Conservation (phyloP, 768 basidiomycete genomes). For the Dacryopinax spathularia region DNA sequence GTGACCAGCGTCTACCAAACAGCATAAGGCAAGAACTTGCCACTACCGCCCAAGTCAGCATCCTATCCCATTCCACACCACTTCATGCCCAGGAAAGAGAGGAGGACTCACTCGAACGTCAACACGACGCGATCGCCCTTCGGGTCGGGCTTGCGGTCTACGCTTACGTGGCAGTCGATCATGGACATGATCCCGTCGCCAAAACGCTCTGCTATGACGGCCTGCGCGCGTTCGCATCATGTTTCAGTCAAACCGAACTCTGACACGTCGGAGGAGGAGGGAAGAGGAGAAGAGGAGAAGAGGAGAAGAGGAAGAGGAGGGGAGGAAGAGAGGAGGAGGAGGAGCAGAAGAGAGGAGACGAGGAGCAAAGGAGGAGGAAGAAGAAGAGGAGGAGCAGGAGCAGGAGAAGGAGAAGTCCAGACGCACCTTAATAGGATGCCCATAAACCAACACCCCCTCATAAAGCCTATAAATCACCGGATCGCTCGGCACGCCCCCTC, state of each 20-base stretch:
- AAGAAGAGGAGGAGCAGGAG: no score
- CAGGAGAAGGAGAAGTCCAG: not conserved
- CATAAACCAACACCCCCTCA: constrained; percentile 68
- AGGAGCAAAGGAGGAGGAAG: not conserved
- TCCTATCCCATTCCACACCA: no score
- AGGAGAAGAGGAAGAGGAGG: no score
- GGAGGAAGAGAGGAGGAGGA: no score
- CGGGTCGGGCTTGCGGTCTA: constrained; percentile 56
- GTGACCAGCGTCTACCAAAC: not conserved
- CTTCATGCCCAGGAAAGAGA: not conserved
- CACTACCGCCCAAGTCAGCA: constrained; percentile 30
- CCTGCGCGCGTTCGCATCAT: constrained; percentile 25
- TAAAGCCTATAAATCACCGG: constrained; percentile 71
- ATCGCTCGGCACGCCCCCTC: constrained; percentile 57
- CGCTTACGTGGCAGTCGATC: constrained; percentile 64
- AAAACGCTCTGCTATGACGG: constrained; percentile 67
- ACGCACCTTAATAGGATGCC: constrained; percentile 59
- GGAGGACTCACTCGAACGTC: constrained; percentile 55
- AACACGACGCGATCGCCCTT: constrained; percentile 67
- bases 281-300: no score
- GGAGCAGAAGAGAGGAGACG: not conserved
- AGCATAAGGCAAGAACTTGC: constrained; percentile 58
- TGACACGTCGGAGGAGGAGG: no score
- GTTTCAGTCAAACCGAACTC: no score
- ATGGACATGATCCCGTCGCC: constrained; percentile 74